Base-by-base conservation (phyloP, 1,139 yeast genomes). In the Candida gigantensis region DNA sequence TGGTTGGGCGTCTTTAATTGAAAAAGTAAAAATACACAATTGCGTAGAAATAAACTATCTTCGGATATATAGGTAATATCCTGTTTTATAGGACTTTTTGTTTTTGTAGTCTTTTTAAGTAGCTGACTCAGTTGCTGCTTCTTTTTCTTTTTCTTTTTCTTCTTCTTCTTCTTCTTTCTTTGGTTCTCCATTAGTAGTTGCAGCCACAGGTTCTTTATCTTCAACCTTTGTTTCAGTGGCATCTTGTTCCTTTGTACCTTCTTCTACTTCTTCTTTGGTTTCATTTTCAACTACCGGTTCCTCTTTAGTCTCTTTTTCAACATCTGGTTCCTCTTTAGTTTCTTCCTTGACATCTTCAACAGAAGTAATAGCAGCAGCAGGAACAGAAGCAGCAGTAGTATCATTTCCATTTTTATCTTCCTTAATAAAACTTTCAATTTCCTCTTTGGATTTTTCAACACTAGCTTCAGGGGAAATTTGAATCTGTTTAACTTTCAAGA, bases 401-500 rank as follows among this genome's bases (percentile, higher is more conserved):
- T n/a, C n/a, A n/a, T n/a, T n/a, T 30, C 43, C 41, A 30, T 39
- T 14, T 15, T 26, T 27, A 10, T 39, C 40, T 19, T 38, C 42
- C 11, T 39, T 36, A 39, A 55, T 53, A 35, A 70, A 57, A 32
- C 53, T 49, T 45, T 72, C 62, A 35, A 82, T 73, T 42, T 78
- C 81, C 27, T 65, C 65, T 49, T 79, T 74, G 12, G 92, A 90
- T 28, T 76, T 73, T 31, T 62, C 66, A 49, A 83, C 72, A 61
- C 95, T 85, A 12, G 67, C 79, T 51, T 84, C 95, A 3, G 97
- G 97, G 36, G 88, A 79, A 41, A 92, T 74, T 43, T 77, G 81
- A 39, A 87, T 68, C 46, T 78, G 77, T 49, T 79, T 81, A 31
- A 76, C 72, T 34, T 68, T 75, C 52, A 89, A 71, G 44, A 77